phyloP scores from a whole-genome alignment of 2,329 filamentous ascomycete species.

The Neofusicoccum sp. region DNA sequence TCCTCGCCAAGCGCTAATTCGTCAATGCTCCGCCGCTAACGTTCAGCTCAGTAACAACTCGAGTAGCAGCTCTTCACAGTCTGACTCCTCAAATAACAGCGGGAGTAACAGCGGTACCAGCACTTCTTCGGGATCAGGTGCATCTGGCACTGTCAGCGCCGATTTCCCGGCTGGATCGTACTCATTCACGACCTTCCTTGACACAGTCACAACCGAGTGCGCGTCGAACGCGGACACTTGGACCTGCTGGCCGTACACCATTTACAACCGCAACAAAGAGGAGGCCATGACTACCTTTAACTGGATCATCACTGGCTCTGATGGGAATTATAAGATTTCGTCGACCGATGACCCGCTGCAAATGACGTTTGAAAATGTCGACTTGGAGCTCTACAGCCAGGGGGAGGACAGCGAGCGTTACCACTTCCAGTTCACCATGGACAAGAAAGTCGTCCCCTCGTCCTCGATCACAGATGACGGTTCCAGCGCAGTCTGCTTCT shows the following conservation, averaged over 20 bases:
- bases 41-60: not conserved
- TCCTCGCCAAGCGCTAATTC: not conserved
- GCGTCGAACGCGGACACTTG: slow-evolving; percentile 62
- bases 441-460: slow-evolving; percentile 57
- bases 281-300: slow-evolving; percentile 57
- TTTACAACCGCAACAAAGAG: slow-evolving; percentile 48
- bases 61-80: not conserved
- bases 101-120: not conserved
- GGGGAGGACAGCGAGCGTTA: slow-evolving; percentile 58
- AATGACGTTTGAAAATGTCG: slow-evolving; percentile 57
- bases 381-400: slow-evolving; percentile 53
- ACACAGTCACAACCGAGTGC: slow-evolving; percentile 57
- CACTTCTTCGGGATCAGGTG: not conserved
- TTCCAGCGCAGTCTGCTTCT: slow-evolving; percentile 59
- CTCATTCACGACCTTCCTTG: slow-evolving; percentile 61
- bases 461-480: slow-evolving; percentile 48
- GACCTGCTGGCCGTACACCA: slow-evolving; percentile 62
- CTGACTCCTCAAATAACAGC: not conserved
- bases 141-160: slow-evolving; percentile 27
- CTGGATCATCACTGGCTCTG: slow-evolving; percentile 59
- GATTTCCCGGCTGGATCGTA: slow-evolving; percentile 66
- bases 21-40: not conserved
- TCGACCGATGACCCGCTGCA: slow-evolving; percentile 59
- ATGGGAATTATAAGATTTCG: slow-evolving; percentile 54
- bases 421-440: slow-evolving; percentile 57